These are phyloP conservation scores for Aspergillus ustus DNA, from an alignment of 2,329 filamentous ascomycete species.

Conservation along the genomic window DNA sequence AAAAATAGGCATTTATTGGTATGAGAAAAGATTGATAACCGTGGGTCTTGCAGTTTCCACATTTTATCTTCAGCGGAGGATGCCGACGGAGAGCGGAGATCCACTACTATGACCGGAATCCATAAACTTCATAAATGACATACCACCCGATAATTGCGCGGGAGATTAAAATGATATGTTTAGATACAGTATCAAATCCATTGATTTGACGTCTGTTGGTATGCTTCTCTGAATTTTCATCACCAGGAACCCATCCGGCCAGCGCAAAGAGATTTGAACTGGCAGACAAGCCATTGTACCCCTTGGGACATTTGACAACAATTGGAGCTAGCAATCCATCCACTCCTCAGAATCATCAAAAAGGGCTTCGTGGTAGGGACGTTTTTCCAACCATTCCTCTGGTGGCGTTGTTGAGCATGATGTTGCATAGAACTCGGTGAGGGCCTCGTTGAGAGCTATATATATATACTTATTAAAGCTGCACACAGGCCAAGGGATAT, in stretches of 20 bases:
- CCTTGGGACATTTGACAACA: too few relatives aligned
- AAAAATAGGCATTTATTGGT: neutral
- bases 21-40: constrained; percentile 3
- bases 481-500: neutral
- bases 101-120: neutral
- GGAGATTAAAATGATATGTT: too few relatives aligned
- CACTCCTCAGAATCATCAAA: constrained; percentile 5
- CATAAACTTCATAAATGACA: constrained; percentile 8
- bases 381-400: constrained; percentile 1
- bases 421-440: neutral
- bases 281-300: too few relatives aligned
- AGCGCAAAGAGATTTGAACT: too few relatives aligned
- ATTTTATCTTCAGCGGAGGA: constrained; percentile 11
- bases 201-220: too few relatives aligned
- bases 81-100: constrained; percentile 19
- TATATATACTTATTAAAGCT: neutral
- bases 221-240: too few relatives aligned
- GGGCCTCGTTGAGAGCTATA: neutral
- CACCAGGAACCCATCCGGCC: too few relatives aligned
- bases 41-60: constrained; percentile 6
- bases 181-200: too few relatives aligned
- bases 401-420: neutral
- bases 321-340: neutral
- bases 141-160: too few relatives aligned
- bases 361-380: constrained; percentile 3